phyloP scores from a whole-genome alignment of 768 basidiomycete species.

The Panellus pusillus region DNA sequence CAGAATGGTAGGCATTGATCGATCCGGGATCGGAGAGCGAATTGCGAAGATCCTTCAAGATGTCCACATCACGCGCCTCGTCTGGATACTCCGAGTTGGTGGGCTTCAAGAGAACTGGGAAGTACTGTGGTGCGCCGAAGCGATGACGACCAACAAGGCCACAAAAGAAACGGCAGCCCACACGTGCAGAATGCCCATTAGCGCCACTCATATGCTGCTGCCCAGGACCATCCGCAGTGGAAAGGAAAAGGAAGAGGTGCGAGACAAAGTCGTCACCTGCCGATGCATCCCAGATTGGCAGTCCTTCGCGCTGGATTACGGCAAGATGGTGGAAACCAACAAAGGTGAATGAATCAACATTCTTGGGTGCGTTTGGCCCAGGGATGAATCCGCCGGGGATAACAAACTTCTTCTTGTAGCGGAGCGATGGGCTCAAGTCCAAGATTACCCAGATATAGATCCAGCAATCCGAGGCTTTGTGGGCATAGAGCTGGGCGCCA shows the following conservation, averaged over 20 bases:
- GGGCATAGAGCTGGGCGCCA: slow-evolving; percentile 40
- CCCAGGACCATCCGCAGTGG: slow-evolving; percentile 15
- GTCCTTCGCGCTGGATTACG: slow-evolving; percentile 27
- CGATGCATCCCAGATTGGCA: slow-evolving; percentile 25
- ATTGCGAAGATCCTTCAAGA: neutral
- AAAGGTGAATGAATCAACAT: slow-evolving; percentile 35
- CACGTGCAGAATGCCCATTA: slow-evolving; percentile 24
- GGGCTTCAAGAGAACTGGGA: slow-evolving; percentile 23
- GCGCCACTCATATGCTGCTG: slow-evolving; percentile 25
- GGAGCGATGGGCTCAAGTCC: slow-evolving; percentile 28
- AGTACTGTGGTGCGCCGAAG: slow-evolving; percentile 20
- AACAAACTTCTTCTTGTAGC: slow-evolving; percentile 34
- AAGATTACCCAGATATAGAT: slow-evolving; percentile 39
- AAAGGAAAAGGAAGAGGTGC: slow-evolving; percentile 5
- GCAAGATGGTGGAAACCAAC: slow-evolving; percentile 34
- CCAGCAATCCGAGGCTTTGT: slow-evolving; percentile 35
- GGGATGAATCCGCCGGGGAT: slow-evolving; percentile 35
- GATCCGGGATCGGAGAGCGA: neutral
- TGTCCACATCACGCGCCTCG: neutral
- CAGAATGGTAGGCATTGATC: neutral
- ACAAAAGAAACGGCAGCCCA: slow-evolving; percentile 27
- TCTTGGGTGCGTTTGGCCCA: slow-evolving; percentile 38
- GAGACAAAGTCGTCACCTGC: neutral
- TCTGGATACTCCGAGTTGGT: neutral
- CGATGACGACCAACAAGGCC: slow-evolving; percentile 21